Conservation (phyloP, 768 basidiomycete species). For the Kockovaella imperatae region DNA sequence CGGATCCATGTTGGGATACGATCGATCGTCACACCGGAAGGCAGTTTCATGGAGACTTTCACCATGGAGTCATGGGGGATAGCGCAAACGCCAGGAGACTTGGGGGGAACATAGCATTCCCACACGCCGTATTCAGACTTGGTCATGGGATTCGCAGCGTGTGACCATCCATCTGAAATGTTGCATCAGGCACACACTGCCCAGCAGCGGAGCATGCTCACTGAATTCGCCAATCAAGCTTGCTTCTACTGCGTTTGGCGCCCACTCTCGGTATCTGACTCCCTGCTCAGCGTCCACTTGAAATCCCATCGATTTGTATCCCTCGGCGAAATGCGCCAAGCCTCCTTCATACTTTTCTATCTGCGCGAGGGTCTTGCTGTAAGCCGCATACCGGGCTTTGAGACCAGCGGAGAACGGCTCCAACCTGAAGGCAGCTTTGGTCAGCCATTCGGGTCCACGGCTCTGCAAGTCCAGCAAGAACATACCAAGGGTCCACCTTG, state of each 20-base stretch:
- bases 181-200: neutral
- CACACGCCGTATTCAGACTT: conserved; percentile 80
- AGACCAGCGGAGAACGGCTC: conserved; percentile 44
- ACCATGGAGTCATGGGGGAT: conserved; percentile 93
- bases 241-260: conserved; percentile 77
- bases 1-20: conserved; percentile 88
- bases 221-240: conserved; percentile 93
- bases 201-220: conserved; percentile 49
- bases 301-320: conserved; percentile 69
- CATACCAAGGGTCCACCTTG: conserved; percentile 43
- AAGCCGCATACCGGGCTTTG: conserved; percentile 40
- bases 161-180: conserved; percentile 72
- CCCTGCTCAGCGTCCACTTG: conserved; percentile 60
- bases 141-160: conserved; percentile 75
- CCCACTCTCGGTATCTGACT: conserved; percentile 90
- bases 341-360: conserved; percentile 79
- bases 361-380: conserved; percentile 40
- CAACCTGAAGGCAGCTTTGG: conserved; percentile 29
- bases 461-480: neutral
- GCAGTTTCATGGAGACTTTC: conserved; percentile 90
- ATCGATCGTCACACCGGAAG: conserved; percentile 72
- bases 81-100: conserved; percentile 60
- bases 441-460: neutral
- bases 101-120: conserved; percentile 70
- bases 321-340: conserved; percentile 66